Base-by-base conservation (phyloP, 2,329 filamentous ascomycete species). In the Endoconidiophora polonica region DNA sequence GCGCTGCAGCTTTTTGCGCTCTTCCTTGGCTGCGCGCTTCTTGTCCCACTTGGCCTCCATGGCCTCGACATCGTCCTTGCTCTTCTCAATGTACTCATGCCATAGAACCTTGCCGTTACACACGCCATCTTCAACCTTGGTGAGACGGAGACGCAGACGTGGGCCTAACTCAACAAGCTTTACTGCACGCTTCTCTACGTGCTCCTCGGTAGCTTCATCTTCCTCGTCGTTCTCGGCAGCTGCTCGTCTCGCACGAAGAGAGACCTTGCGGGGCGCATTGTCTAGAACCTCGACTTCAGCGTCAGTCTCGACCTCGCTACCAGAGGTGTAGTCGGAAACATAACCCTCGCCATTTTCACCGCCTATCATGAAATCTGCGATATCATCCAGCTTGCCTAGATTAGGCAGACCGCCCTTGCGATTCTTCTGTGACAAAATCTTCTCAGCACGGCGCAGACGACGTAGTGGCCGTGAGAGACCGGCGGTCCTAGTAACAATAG, bases 81-180 rank as follows among this genome's bases (percentile, higher is more conserved):
- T 79, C 72, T 98, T 98, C 61, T 81, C 77, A 48, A 96, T 79
- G 61, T 86, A 93, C 62, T 95, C 87, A 64, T 98, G 91, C 91
- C 91, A 98, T 83, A 98, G 85, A 51, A 94, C 76, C 62, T 86
- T 91, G 46, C 91, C 91, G 23, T 76, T 74, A 59, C 87, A 95
- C 5, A 96, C 66, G 1, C 90, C 91, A 58, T 98, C 91, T 61
- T 98, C 91, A 3, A 98, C 88, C 68, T 98, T 98, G 50, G 86
- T 88, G 66, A 98, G 70, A 29, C 90, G 79, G 39, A 98, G 68
- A 54, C 77, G 82, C 83, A 98, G 81, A 49, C 91, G 78, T 1
- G 91, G 91, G 0, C 91, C 91, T 0, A 98, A 69, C 66, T 98
- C 91, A 3, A 94, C 81, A 5, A 98, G 71, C 62, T 94, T 95